A percentile compares a stretch with the other conserved stretches of the same genome.
These are phyloP conservation scores for Helianthus tuberosus DNA, from an alignment of 129 eudicot species.

Conservation along the genomic window DNA sequence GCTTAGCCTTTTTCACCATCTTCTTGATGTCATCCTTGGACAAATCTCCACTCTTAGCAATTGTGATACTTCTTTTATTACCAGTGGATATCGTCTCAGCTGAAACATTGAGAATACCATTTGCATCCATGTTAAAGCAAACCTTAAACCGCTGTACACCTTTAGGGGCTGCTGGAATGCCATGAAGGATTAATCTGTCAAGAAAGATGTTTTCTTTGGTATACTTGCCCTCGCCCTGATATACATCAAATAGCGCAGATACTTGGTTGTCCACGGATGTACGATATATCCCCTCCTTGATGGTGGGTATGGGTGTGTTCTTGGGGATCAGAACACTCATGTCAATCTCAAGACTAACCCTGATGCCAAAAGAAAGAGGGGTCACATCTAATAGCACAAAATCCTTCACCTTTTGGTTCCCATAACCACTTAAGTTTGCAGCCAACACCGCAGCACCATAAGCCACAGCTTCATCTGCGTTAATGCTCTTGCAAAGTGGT, in stretches of 20 bases:
- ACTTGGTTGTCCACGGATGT: no score
- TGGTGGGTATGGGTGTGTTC: not conserved
- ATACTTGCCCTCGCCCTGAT: no score
- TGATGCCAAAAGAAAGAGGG: not conserved
- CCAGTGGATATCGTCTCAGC: not conserved
- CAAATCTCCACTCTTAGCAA: not conserved
- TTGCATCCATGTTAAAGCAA: no score
- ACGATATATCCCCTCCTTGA: not conserved
- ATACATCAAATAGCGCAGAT: no score
- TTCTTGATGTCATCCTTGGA: no score
- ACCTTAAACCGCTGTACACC: no score
- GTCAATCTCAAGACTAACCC: not conserved
- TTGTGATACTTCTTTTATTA: not conserved
- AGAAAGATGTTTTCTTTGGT: no score
- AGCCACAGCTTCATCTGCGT: slow-evolving; percentile 22
- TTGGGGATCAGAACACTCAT: not conserved
- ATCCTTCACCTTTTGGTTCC: not conserved
- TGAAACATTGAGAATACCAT: not conserved
- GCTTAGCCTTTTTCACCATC: not conserved
- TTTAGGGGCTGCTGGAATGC: no score
- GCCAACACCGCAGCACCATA: slow-evolving; percentile 33
- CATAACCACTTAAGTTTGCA: slow-evolving; percentile 11
- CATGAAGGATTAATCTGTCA: no score
- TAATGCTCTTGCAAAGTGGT: slow-evolving; percentile 10
- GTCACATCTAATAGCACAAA: not conserved